Percentiles rank a stretch among this genome's conserved stretches.
Conservation (phyloP, 352 stramenopile genomes). For the Blastocystis sp. region DNA sequence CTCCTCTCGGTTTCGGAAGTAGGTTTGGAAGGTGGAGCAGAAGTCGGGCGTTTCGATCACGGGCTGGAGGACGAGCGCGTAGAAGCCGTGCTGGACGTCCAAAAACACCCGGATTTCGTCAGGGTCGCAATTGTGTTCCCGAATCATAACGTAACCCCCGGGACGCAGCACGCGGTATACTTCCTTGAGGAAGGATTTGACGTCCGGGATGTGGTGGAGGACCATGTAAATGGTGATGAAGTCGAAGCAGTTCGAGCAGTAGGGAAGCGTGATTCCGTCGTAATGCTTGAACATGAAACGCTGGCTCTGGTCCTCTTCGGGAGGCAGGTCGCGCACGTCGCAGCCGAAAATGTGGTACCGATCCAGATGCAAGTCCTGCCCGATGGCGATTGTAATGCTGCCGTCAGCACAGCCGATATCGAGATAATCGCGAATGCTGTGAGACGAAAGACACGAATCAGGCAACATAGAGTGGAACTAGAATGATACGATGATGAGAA, state of each 20-base stretch:
- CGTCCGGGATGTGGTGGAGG: slow-evolving; percentile 57
- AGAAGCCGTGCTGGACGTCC: slow-evolving; percentile 61
- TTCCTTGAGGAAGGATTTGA: slow-evolving; percentile 54
- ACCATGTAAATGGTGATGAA: slow-evolving; percentile 67
- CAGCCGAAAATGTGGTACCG: slow-evolving; percentile 49
- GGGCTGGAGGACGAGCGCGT: slow-evolving; percentile 27
- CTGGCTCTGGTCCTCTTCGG: slow-evolving; percentile 21
- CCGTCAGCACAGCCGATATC: slow-evolving; percentile 67
- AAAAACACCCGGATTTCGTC: slow-evolving; percentile 43
- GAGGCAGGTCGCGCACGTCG: slow-evolving; percentile 66
- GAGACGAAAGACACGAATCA: neutral
- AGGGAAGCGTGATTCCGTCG: slow-evolving; percentile 55
- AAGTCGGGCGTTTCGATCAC: slow-evolving; percentile 69
- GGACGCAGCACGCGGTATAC: slow-evolving; percentile 19
- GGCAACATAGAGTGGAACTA: slow-evolving; percentile 35
- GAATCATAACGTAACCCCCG: slow-evolving; percentile 48
- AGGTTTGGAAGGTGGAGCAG: slow-evolving; percentile 64
- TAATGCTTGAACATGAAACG: slow-evolving; percentile 62
- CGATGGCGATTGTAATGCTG: slow-evolving; percentile 48
- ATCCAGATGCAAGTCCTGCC: neutral
- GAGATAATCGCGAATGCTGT: slow-evolving; percentile 12
- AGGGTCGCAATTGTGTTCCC: slow-evolving; percentile 64
- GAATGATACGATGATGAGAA: neutral
- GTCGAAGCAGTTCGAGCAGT: slow-evolving; percentile 34
- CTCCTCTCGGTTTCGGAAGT: slow-evolving; percentile 30